These are phyloP conservation scores for Xerophyta viscosa DNA, from an alignment of 106 monocot genomes.

Conservation along the genomic window DNA sequence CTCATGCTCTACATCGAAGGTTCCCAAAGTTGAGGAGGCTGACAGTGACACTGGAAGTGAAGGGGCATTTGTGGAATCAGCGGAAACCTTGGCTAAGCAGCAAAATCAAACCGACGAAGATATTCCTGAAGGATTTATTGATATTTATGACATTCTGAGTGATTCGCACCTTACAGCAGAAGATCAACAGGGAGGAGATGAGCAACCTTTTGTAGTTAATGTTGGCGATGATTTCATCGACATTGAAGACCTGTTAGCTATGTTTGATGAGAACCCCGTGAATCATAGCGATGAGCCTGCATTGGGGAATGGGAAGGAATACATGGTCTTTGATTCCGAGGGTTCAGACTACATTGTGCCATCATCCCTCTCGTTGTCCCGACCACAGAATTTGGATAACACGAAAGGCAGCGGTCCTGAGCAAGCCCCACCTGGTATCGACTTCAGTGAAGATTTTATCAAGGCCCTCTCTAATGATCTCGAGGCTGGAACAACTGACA, in stretches of 20 bases:
- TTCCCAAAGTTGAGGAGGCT: conserved; percentile 6
- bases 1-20: not conserved
- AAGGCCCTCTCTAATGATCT: not conserved
- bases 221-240: not conserved
- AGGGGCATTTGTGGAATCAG: not conserved
- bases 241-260: not conserved
- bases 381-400: not conserved
- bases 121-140: conserved; percentile 3
- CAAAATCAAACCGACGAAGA: not conserved
- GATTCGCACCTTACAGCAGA: not conserved
- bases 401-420: not conserved
- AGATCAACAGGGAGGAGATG: not conserved
- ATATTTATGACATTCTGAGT: not conserved
- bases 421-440: not conserved
- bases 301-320: not conserved
- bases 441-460: not conserved
- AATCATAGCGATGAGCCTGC: not conserved
- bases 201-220: not conserved
- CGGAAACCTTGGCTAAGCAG: no score
- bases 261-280: not conserved
- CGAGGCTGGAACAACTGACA: not conserved
- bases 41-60: not conserved
- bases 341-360: not conserved
- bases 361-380: not conserved
- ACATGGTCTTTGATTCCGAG: not conserved